phyloP scores from a whole-genome alignment of 202 grass and related monocot genomes.

The Thinopyrum obtusiflorum region DNA sequence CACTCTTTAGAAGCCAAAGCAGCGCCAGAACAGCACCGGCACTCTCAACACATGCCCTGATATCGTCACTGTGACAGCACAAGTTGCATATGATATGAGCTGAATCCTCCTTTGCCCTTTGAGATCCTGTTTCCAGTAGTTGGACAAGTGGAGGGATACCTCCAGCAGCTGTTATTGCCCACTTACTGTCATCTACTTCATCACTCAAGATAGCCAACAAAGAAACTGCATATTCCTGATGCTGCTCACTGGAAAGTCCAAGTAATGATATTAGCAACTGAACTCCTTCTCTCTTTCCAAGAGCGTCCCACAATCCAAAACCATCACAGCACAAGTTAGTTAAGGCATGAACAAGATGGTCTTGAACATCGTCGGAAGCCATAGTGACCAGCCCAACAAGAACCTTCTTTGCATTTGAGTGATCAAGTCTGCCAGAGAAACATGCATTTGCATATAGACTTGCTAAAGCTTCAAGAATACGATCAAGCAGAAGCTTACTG shows the following conservation, averaged over 20 bases:
- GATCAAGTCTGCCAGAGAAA: slow-evolving; percentile 53
- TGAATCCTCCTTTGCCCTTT: slow-evolving; percentile 83
- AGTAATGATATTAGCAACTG: slow-evolving; percentile 92
- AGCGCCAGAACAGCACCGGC: slow-evolving; percentile 76
- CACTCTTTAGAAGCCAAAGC: slow-evolving; percentile 82
- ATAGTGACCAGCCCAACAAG: slow-evolving; percentile 83
- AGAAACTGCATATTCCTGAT: slow-evolving; percentile 91
- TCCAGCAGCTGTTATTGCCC: slow-evolving; percentile 97
- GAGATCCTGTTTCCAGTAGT: slow-evolving; percentile 71
- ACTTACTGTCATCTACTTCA: slow-evolving; percentile 93
- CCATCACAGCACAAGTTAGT: slow-evolving; percentile 65
- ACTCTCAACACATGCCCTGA: slow-evolving; percentile 92
- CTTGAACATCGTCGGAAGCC: slow-evolving; percentile 80
- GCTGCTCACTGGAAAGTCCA: slow-evolving; percentile 89
- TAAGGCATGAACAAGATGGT: slow-evolving; percentile 66
- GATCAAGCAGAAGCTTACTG: slow-evolving; percentile 77
- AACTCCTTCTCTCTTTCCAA: slow-evolving; percentile 88
- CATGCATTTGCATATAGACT: slow-evolving; percentile 73
- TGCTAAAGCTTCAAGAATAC: slow-evolving; percentile 89
- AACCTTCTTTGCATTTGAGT: slow-evolving; percentile 80
- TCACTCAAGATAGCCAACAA: slow-evolving; percentile 84
- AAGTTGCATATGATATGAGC: slow-evolving; percentile 82
- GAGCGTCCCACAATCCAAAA: slow-evolving; percentile 72
- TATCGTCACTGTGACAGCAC: slow-evolving; percentile 86
- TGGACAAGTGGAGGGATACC: slow-evolving; percentile 85